Base-by-base conservation (phyloP, 768 basidiomycete species). In the Cystobasidiopsis lactophilus region DNA sequence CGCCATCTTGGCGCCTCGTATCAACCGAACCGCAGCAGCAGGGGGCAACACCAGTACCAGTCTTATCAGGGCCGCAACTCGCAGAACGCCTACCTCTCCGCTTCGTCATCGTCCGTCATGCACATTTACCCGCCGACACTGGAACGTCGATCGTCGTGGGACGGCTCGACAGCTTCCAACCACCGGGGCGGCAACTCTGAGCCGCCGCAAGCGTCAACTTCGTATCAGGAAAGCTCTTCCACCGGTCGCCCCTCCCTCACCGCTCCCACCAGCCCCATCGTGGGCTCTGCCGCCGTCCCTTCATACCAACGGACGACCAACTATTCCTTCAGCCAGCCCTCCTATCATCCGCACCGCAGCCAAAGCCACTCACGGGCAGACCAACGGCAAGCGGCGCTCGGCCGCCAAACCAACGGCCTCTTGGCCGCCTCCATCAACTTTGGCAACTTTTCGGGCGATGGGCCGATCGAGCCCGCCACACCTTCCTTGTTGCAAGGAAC, bases 81-180 rank as follows among this genome's bases (percentile, higher is more conserved):
- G 40, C 31, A 40, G 40, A 18, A 26, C 40, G 24, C 4, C 49
- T 21, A 41, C 40, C 24, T 21, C 46, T 50, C 29, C 19, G 3
- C 47, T 43, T 49, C 40, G 9, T 40, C 40, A 18, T 27, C 43
- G 1, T 19, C 13, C 37, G 33, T 31, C 19, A 43, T 10, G 3
- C 52, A 33, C 43, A 19, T 33, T 4, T 24, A 27, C 39, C 44
- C n/a, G 14, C 40, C 50, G 5, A 40, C 54, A 21, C 54, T 52
- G 9, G 54, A 56, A 14, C 47, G 56, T 7, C 26, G 56, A 10
- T 50, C 46, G 18, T 57, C 56, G 5, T 57, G 56, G 56, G 56
- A 57, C 43, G 56, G 56, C 9, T 46, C 50, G 27, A 18, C 44
- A n/a, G 52, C 54, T 9, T 37, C 33, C 30, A 38, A 21, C n/a